phyloP scores from a whole-genome alignment of 1,284 basidiomycete genomes.

The Gymnopus androsaceus region DNA sequence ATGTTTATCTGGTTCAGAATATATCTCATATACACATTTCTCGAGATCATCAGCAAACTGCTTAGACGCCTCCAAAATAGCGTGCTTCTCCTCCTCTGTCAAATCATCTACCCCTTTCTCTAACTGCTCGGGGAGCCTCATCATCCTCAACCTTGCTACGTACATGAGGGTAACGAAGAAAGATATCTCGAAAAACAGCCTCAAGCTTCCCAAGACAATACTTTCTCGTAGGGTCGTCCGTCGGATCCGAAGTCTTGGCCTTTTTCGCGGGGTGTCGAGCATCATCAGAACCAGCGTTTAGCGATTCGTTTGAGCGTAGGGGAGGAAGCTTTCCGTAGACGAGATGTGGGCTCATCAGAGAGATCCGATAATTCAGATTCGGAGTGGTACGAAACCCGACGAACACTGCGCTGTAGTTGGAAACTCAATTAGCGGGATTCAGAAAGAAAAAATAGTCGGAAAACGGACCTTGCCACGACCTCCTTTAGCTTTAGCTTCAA shows the following conservation, averaged over 20 bases:
- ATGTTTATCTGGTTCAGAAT: constrained; percentile 75
- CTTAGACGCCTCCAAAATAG: constrained; percentile 53
- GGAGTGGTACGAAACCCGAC: constrained; percentile 40
- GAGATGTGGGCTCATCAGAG: constrained; percentile 12
- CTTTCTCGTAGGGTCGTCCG: constrained; percentile 72
- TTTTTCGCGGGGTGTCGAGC: constrained; percentile 31
- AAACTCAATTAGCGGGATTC: constrained; percentile 17
- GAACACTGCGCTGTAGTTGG: constrained; percentile 37
- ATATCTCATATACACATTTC: constrained; percentile 67
- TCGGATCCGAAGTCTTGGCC: constrained; percentile 36
- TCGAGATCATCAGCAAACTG: constrained; percentile 70
- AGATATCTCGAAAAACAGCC: constrained; percentile 68
- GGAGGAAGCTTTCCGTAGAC: constrained; percentile 21
- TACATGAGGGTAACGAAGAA: constrained; percentile 63
- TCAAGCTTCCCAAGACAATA: constrained; percentile 75
- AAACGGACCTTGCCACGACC: constrained; percentile 47
- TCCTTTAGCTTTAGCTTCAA: constrained; percentile 35
- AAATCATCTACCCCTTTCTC: constrained; percentile 46
- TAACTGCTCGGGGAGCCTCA: constrained; percentile 20
- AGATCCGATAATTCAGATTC: constrained; percentile 48
- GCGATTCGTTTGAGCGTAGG: constrained; percentile 44
- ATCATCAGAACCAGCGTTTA: constrained; percentile 35
- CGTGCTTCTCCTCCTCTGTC: constrained; percentile 60
- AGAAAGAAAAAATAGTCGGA: constrained; percentile 11
- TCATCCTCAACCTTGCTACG: constrained; percentile 26